Evolutionary conservation across 371 early-diverging fungal genomes (phyloP).

Genomic region (Mucor velutinosus): DNA sequence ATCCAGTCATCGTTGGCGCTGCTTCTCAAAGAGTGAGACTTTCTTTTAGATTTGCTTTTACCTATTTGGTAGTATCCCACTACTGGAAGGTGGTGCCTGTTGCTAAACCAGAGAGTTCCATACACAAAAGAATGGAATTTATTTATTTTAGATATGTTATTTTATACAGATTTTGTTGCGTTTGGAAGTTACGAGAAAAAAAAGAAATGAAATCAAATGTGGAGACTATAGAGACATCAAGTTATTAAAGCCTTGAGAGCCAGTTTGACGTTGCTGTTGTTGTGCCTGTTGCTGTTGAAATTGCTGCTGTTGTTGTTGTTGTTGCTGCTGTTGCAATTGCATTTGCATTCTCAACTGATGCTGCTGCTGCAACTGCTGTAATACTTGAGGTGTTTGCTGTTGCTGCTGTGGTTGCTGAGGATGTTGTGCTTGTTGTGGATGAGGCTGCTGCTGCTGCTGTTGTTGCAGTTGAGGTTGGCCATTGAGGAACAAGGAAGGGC

Average conservation of each 20-base stretch:
- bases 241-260: conserved; percentile 15
- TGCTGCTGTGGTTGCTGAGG: conserved; percentile 12
- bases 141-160: neutral
- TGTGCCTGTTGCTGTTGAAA: neutral
- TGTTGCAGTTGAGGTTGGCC: conserved; percentile 8
- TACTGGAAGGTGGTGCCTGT: neutral
- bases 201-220: neutral
- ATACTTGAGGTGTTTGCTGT: conserved; percentile 15
- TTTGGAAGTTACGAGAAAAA: neutral
- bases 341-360: neutral
- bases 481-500: conserved; percentile 24
- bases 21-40: neutral
- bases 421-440: conserved; percentile 13
- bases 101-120: neutral
- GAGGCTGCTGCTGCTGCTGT: conserved; percentile 11
- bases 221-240: conserved; percentile 17
- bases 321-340: neutral
- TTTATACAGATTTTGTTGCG: conserved; percentile 1
- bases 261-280: conserved; percentile 7
- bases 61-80: neutral
- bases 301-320: neutral
- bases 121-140: neutral
- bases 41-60: neutral
- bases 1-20: neutral
- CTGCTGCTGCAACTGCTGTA: conserved; percentile 5